Conservation (phyloP, 2,329 filamentous ascomycete species). For the Sphaerulina populicola region DNA sequence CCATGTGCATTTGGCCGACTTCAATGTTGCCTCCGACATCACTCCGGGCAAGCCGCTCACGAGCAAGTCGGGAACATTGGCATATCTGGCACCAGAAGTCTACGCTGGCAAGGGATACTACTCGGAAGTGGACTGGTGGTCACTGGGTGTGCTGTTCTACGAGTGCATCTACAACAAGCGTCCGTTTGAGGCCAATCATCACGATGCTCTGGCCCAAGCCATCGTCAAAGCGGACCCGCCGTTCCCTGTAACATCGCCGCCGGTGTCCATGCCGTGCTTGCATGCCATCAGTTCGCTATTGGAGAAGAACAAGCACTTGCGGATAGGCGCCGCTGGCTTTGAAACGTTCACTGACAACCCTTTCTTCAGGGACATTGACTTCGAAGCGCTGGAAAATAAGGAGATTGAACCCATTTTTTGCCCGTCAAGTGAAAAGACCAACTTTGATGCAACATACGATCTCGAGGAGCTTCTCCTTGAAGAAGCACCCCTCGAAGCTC, state of each 20-base stretch:
- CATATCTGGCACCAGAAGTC: slow-evolving; percentile 92
- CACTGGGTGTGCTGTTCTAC: slow-evolving; percentile 93
- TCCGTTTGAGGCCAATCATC: slow-evolving; percentile 84
- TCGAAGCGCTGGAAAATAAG: slow-evolving; percentile 73
- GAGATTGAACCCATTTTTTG: slow-evolving; percentile 84
- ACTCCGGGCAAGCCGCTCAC: slow-evolving; percentile 72
- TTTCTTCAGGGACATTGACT: slow-evolving; percentile 83
- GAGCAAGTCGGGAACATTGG: slow-evolving; percentile 93
- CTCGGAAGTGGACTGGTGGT: slow-evolving; percentile 96
- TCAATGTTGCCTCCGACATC: slow-evolving; percentile 95
- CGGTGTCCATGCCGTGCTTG: slow-evolving; percentile 78
- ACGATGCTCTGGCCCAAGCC: slow-evolving; percentile 67
- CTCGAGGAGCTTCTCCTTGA: slow-evolving; percentile 87
- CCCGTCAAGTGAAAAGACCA: slow-evolving; percentile 94
- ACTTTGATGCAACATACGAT: slow-evolving; percentile 97
- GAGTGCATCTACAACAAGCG: slow-evolving; percentile 99
- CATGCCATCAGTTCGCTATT: slow-evolving; percentile 80
- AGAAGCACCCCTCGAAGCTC: slow-evolving; percentile 86
- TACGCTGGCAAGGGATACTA: slow-evolving; percentile 86
- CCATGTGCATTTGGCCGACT: slow-evolving; percentile 95
- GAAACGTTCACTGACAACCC: slow-evolving; percentile 78
- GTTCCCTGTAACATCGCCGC: slow-evolving; percentile 85
- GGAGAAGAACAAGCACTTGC: slow-evolving; percentile 67
- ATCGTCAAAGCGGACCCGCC: slow-evolving; percentile 76
- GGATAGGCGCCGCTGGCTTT: slow-evolving; percentile 76